Evolutionary conservation across 208 protist species (phyloP).

Genomic region (Phytomonas serpens): DNA sequence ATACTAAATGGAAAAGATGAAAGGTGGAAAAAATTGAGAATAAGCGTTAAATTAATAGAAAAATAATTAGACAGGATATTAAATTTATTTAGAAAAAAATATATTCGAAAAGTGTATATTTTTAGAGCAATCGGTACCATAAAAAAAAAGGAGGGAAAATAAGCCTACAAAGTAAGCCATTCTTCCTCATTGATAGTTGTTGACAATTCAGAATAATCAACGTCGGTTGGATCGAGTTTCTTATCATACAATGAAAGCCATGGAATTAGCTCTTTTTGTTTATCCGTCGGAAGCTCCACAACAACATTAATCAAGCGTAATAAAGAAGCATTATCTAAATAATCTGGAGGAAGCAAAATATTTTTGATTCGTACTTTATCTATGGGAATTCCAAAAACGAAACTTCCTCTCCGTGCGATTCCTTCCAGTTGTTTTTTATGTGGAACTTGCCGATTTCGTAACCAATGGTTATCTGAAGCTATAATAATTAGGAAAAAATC

Average conservation of each 20-base stretch:
- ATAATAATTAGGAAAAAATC: slow-evolving; percentile 78
- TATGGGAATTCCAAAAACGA: slow-evolving; percentile 71
- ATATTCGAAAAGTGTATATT: slow-evolving; percentile 2
- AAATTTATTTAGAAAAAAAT: slow-evolving; percentile 7
- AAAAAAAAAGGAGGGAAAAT: slow-evolving; percentile 2
- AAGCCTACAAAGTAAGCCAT: slow-evolving; percentile 63
- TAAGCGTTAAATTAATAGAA: background rate
- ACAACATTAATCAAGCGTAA: slow-evolving; percentile 44
- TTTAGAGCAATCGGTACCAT: background rate
- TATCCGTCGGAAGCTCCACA: slow-evolving; percentile 21
- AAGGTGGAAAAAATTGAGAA: slow-evolving; percentile 3
- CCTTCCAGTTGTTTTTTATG: slow-evolving; percentile 80
- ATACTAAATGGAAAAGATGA: slow-evolving; percentile 7
- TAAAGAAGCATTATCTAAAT: slow-evolving; percentile 65
- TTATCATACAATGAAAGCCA: slow-evolving; percentile 68
- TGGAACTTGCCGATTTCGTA: slow-evolving; percentile 70
- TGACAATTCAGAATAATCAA: slow-evolving; percentile 62
- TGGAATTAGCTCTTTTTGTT: slow-evolving; percentile 26
- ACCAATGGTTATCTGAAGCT: slow-evolving; percentile 73
- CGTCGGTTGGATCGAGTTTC: slow-evolving; percentile 58
- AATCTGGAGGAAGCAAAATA: slow-evolving; percentile 64
- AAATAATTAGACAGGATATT: background rate
- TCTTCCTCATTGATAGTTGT: slow-evolving; percentile 68
- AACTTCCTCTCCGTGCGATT: slow-evolving; percentile 62
- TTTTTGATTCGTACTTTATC: slow-evolving; percentile 62